Evolutionary conservation across 441 rosid species (phyloP).

Genomic region (Corymbia calophylla): DNA sequence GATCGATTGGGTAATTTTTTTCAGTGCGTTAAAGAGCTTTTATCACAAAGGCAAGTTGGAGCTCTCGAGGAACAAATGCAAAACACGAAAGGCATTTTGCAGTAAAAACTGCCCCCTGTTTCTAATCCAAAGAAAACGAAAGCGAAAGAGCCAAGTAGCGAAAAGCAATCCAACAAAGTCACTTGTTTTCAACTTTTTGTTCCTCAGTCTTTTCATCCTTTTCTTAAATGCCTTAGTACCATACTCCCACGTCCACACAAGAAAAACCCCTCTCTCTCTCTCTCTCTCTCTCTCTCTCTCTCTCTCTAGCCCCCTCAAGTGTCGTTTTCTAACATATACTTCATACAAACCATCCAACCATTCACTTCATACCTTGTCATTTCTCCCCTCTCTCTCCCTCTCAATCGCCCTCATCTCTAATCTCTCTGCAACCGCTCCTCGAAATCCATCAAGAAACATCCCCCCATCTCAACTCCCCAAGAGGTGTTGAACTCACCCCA

Average conservation of each 20-base stretch:
- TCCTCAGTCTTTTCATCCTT: neutral
- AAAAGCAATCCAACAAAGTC: neutral
- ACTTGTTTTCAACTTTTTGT: neutral
- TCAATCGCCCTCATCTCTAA: conserved; percentile 30
- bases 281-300: conserved; percentile 3
- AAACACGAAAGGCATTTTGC: neutral
- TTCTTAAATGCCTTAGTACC: neutral
- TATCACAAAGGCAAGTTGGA: neutral
- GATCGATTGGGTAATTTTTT: no score
- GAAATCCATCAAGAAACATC: conserved; percentile 15
- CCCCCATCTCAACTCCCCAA: neutral
- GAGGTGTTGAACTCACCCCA: neutral
- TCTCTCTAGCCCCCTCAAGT: conserved; percentile 11
- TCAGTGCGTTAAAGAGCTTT: neutral
- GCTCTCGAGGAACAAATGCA: neutral
- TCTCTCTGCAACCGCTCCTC: conserved; percentile 46
- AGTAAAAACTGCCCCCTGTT: neutral
- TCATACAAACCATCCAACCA: neutral
- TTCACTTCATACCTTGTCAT: neutral
- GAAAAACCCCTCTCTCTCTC: neutral
- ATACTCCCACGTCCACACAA: neutral
- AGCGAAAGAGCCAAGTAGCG: neutral
- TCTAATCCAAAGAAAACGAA: neutral
- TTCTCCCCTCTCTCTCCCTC: neutral
- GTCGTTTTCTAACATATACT: neutral